phyloP scores from a whole-genome alignment of 352 stramenopile genomes.

The Chrysophaeum taylorii region DNA sequence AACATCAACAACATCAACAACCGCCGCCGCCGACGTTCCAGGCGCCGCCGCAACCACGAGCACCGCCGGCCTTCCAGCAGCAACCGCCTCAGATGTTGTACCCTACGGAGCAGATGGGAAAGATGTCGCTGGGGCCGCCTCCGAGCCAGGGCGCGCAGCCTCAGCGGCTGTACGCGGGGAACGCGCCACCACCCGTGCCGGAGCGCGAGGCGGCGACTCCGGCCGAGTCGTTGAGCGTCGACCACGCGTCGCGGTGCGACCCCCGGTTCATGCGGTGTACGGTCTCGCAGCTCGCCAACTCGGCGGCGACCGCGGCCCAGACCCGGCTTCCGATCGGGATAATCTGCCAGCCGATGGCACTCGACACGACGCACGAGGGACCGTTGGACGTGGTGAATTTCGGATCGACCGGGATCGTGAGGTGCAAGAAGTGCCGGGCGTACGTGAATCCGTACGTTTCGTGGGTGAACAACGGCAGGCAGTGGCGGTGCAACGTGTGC shows the following conservation, averaged over 20 bases:
- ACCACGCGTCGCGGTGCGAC: slow-evolving; percentile 19
- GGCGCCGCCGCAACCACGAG: no score
- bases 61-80: no score
- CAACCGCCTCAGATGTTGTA: no score
- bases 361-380: slow-evolving; percentile 18
- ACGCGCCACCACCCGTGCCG: no score
- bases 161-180: no score
- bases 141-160: no score
- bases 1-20: no score
- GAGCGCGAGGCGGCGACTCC: no score
- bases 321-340: slow-evolving; percentile 51
- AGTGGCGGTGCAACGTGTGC: slow-evolving; percentile 79
- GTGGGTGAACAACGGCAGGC: slow-evolving; percentile 66
- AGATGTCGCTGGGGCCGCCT: no score
- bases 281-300: slow-evolving; percentile 18
- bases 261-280: slow-evolving; percentile 32
- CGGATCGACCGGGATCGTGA: slow-evolving; percentile 58
- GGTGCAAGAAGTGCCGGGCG: slow-evolving; percentile 72
- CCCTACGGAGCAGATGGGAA: no score
- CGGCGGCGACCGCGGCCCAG: slow-evolving; percentile 22
- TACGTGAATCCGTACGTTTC: slow-evolving; percentile 83
- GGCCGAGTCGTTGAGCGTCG: no score
- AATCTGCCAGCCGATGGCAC: slow-evolving; percentile 53
- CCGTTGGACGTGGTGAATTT: slow-evolving; percentile 49
- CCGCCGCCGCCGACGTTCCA: no score